A percentile compares a stretch with the other conserved stretches of the same genome.
Conservation (phyloP, 139 green algal genomes). For the Edaphochlamys debaryana region DNA sequence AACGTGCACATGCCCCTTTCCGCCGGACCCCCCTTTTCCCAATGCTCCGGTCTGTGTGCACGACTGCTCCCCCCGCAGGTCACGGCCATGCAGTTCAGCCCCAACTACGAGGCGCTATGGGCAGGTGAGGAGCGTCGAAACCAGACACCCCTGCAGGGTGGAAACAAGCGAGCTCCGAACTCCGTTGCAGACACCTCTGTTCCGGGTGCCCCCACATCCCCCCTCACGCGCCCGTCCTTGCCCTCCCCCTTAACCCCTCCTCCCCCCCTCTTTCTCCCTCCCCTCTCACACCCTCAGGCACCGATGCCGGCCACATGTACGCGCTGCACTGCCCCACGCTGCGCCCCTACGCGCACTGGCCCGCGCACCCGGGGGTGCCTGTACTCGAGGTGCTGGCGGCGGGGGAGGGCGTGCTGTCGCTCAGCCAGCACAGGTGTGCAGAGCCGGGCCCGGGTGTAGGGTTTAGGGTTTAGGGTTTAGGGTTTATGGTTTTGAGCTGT, state of each 20-base stretch:
- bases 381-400: slow-evolving; percentile 60
- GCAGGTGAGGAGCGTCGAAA: slow-evolving; percentile 25
- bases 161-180: too few species aligned
- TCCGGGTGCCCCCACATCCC: too few species aligned
- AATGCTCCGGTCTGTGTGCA: not conserved
- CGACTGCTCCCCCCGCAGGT: slow-evolving; percentile 26
- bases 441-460: not conserved
- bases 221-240: not conserved
- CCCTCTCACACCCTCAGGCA: slow-evolving; percentile 42
- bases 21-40: not conserved
- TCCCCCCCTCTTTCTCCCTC: not conserved
- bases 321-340: slow-evolving; percentile 55
- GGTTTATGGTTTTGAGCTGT: too few species aligned
- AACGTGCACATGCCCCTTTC: not conserved
- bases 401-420: slow-evolving; percentile 48
- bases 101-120: slow-evolving; percentile 55
- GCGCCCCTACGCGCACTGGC: slow-evolving; percentile 55
- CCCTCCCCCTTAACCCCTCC: not conserved
- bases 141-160: too few species aligned
- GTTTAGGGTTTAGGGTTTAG: not conserved
- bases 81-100: slow-evolving; percentile 50
- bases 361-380: slow-evolving; percentile 39
- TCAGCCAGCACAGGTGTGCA: slow-evolving; percentile 49
- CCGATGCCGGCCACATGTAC: slow-evolving; percentile 53
- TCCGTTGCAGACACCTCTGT: not conserved